Evolutionary conservation across 495 filamentous ascomycete genomes (phyloP), one percentile per base, ranked within the genome.

Genomic region (Paragyromitra xinjiangensis): DNA sequence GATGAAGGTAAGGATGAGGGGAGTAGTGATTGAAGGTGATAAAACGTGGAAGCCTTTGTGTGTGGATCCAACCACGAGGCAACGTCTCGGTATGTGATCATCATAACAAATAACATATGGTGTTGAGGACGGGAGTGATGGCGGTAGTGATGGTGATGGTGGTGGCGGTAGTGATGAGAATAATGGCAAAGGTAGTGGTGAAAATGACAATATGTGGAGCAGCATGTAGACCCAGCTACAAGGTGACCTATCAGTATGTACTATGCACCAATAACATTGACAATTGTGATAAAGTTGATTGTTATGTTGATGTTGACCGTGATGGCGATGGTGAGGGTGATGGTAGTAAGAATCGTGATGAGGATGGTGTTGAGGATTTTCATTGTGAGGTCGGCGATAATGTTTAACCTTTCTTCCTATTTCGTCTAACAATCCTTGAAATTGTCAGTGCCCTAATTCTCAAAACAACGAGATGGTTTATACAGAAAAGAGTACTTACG

Each of bases 371-470:
- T 77, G 44, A 77, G 53, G 29, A 66, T 5, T 26, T 73, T 77
- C 74, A 77, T 77, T 7, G 50, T 65, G 69, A 66, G 22, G 61
- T 51, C 66, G 62, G 69, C 42, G 74, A 50, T 40, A 56, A 29
- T 59, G 50, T 66, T 77, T 77, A 77, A 77, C 74, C 74, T 56
- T 77, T 77, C 61, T 77, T 77, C 61, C 74, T 73, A 66, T 77
- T 77, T 51, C 74, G 69, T 66, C 70, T 77, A 62, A 77, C 69
- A 65, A 39, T 48, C 51, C 74, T 77, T 77, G 73, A 77, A 77
- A 73, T 9, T 59, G 69, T 77, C 69, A 77, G 69, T 45, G 61
- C 53, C 62, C 40, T 59, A 22, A 14, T 56, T 51, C 29, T 19
- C 16, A 56, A 40, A 3, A 26, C 29, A 19, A 12, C 42, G 9